Base-by-base conservation (phyloP, 164 flowering plant species). In the Macadamia tetraphylla region DNA sequence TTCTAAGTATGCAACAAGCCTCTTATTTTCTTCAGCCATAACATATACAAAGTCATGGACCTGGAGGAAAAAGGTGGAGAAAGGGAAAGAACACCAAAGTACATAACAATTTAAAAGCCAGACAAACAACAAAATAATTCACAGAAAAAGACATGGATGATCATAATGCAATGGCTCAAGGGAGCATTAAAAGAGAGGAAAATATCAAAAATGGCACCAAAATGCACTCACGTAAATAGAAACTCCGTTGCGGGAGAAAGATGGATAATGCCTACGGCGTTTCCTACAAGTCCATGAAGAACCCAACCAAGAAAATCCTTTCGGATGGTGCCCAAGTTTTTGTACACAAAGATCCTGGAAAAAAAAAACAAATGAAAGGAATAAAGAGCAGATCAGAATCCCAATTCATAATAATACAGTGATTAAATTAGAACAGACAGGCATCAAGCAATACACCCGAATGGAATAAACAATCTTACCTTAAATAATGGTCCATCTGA, bases 1-100 rank as follows among this genome's bases (percentile, higher is more conserved):
- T 67, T 93, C 94, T 69, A 93, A 72, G 80, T 90, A 83, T 18
- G 96, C 98, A 78, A 91, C 81, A 35, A 87, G 91, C 15, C 90
- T 76, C 66, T 89, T 84, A 67, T 77, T 73, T 69, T 86, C 89
- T 83, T 93, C 96, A 32, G 89, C 92, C 78, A 89, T 72, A 44
- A 93, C 89, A 81, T 82, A 85, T 0, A 93, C 88, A 74, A 93
- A 91, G 63, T 82, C 86, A 74, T 91, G 80, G 57, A 86, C 85
- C 98, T 93, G 81, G n/a, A 60, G n/a, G 40, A 65, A 42, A 0
- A 63, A n/a, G 14, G 0, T 8, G 3, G 29, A 35, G 40, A 35
- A 35, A 35, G 40, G 40, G 40, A 5, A 35, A 35, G 40, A 35
- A 35, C 29, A 0, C 17, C n/a, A 2, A 13, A 63, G 4, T 1